Evolutionary conservation across 257 asterid genomes (phyloP).

Genomic region (Scutellaria baicalensis): DNA sequence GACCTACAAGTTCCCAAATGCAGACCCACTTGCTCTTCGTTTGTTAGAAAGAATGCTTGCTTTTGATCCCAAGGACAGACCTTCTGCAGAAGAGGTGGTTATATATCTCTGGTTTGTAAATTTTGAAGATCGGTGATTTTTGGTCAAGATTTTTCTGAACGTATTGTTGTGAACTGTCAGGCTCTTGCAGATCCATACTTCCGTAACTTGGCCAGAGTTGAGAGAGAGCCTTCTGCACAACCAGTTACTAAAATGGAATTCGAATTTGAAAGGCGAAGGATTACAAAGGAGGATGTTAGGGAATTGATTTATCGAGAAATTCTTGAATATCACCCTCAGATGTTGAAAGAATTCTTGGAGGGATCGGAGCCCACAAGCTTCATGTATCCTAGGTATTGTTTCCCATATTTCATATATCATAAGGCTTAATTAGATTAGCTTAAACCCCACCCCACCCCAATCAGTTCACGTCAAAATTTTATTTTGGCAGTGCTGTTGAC

Average conservation of each 20-base stretch:
- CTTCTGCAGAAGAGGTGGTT: slow-evolving; percentile 96
- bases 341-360: slow-evolving; percentile 81
- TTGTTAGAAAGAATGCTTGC: slow-evolving; percentile 89
- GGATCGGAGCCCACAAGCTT: slow-evolving; percentile 85
- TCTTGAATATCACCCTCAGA: slow-evolving; percentile 92
- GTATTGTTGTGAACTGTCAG: slow-evolving; percentile 32
- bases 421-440: not conserved
- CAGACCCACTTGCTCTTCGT: slow-evolving; percentile 81
- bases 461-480: no score
- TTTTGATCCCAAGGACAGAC: slow-evolving; percentile 92
- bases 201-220: slow-evolving; percentile 90
- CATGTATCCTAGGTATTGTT: slow-evolving; percentile 85
- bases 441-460: no score
- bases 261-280: slow-evolving; percentile 92
- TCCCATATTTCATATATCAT: not conserved
- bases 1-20: slow-evolving; percentile 79
- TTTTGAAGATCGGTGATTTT: not conserved
- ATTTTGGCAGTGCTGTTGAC: slow-evolving; percentile 75
- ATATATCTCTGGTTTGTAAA: not conserved
- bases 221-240: slow-evolving; percentile 94
- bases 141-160: slow-evolving; percentile 15
- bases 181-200: slow-evolving; percentile 98
- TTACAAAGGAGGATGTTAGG: slow-evolving; percentile 85
- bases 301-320: slow-evolving; percentile 82
- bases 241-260: slow-evolving; percentile 95